phyloP scores from a whole-genome alignment of 2,329 filamentous ascomycete species.

The Penicillium sp. region DNA sequence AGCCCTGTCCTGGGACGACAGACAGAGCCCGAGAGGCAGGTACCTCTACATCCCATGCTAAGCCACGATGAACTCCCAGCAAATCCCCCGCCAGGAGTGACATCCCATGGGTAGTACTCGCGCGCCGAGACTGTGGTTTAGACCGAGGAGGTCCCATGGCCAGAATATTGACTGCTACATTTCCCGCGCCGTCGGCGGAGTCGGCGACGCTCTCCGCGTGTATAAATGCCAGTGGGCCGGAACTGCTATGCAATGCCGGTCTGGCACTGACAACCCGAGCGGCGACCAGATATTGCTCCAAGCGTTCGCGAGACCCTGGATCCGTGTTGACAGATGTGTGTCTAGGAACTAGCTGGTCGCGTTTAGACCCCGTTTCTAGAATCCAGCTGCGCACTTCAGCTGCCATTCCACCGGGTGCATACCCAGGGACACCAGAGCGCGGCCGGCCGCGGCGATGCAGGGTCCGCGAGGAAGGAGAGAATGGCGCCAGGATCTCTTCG shows the following conservation, averaged over 20 bases:
- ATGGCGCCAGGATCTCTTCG: constrained; percentile 32
- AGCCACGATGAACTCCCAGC: constrained; percentile 32
- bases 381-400: constrained; percentile 44
- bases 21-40: constrained; percentile 3
- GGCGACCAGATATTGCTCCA: constrained; percentile 19
- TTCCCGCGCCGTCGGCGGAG: background rate
- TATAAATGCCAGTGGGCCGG: constrained; percentile 29
- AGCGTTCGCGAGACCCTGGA: background rate
- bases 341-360: constrained; percentile 17
- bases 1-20: background rate
- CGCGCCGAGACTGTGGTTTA: constrained; percentile 8
- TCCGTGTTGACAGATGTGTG: background rate
- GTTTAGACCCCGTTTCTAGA: constrained; percentile 37
- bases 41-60: constrained; percentile 40
- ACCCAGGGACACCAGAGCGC: constrained; percentile 23
- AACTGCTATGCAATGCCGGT: constrained; percentile 22
- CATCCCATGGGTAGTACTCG: constrained; percentile 1
- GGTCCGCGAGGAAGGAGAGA: constrained; percentile 36
- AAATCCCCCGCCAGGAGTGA: constrained; percentile 20
- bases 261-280: constrained; percentile 18
- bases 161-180: constrained; percentile 22
- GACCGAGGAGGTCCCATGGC: constrained; percentile 29
- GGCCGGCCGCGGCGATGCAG: constrained; percentile 32
- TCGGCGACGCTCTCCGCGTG: constrained; percentile 4
- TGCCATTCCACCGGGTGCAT: constrained; percentile 41